Evolutionary conservation across 2,329 filamentous ascomycete genomes (phyloP).

Genomic region (Cercospora nicotianae): DNA sequence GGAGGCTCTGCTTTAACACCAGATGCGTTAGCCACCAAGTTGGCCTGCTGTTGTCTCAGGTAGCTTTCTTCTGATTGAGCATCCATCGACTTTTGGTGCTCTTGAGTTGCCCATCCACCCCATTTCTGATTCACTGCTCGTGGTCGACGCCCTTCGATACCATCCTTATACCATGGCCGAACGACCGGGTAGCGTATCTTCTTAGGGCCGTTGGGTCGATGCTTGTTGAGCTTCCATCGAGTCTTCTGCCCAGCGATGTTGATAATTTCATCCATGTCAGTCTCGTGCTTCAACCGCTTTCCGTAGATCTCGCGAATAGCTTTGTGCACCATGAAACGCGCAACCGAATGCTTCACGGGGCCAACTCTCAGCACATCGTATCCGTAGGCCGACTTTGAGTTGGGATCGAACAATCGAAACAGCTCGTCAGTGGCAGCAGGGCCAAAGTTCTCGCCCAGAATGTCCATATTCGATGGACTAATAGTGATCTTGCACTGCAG

Average conservation of each 20-base stretch:
- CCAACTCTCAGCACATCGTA: neutral
- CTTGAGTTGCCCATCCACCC: neutral
- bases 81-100: neutral
- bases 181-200: neutral
- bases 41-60: neutral
- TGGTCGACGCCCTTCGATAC: neutral
- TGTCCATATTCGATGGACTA: constrained; percentile 6
- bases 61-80: constrained; percentile 7
- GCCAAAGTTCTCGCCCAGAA: constrained; percentile 15
- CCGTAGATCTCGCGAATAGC: constrained; percentile 10
- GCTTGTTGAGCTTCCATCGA: neutral
- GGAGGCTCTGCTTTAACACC: neutral
- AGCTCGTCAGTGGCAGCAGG: constrained; percentile 1
- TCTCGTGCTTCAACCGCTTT: neutral
- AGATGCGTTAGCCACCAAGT: neutral
- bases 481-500: neutral
- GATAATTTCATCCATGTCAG: constrained; percentile 7
- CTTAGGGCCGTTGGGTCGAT: neutral
- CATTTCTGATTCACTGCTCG: neutral
- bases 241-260: constrained; percentile 7
- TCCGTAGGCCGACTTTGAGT: neutral
- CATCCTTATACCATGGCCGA: constrained; percentile 8
- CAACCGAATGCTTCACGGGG: constrained; percentile 3
- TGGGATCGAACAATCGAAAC: constrained; percentile 1
- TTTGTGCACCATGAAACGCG: constrained; percentile 1